Evolutionary conservation across 495 filamentous ascomycete species (phyloP), one percentile per base, ranked within the genome.

Genomic region (Extremus antarcticus): DNA sequence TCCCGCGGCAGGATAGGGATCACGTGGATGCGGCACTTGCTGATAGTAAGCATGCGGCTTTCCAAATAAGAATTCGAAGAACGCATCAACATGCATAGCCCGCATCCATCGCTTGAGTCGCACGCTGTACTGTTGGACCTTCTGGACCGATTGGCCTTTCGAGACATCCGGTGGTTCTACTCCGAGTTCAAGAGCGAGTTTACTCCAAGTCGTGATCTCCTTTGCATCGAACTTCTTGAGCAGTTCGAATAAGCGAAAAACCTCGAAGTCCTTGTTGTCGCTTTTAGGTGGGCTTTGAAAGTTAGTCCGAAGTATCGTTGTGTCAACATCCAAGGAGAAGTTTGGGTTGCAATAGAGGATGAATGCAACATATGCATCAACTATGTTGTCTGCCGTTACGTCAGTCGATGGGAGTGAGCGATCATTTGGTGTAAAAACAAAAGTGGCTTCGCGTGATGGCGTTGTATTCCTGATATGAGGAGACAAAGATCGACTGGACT

Each of bases 101-200:
- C 87, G 88, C 87, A 98, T 92, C 92, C 92, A 98, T 55, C 92
- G 80, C 86, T 96, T 97, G 43, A 97, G 72, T 49, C 92, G 76
- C 32, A 96, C 92, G 48, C 89, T 88, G 71, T 98, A 98, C 65
- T 98, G 92, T 68, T 96, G 91, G 38, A 98, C 88, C 67, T 95
- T 98, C 68, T 98, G 92, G 1, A 89, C 83, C 66, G 89, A 95
- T 69, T 96, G 88, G 19, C 89, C 88, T 70, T 92, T 90, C 50
- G 86, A 83, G 55, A 81, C 69, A 56, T 83, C 84, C 15, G 92
- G 94, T 24, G 84, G 86, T 61, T 95, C 90, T 1, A 96, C 92
- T 2, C 92, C 92, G 39, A 98, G 71, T 59, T 89, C 86, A 48
- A 90, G 80, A 3, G 90, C 92, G 54, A 98, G 66, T 66, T 94